These are phyloP conservation scores for Zalaria obscura DNA, from an alignment of 2,329 filamentous ascomycete genomes.

Conservation along the genomic window DNA sequence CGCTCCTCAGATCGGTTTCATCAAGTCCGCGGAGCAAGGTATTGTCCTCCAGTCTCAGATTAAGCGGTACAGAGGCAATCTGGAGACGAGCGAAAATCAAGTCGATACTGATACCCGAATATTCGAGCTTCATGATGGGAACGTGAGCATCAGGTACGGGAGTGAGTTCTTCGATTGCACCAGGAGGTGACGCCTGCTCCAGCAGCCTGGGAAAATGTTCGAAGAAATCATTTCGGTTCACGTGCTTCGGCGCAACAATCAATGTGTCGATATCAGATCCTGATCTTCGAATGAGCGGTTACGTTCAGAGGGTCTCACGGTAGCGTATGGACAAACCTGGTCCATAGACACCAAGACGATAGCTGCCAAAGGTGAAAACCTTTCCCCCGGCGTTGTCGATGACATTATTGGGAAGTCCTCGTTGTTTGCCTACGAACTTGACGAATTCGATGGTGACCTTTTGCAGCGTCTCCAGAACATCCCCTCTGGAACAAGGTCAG, in stretches of 20 bases:
- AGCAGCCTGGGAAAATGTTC: conserved; percentile 71
- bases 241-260: conserved; percentile 79
- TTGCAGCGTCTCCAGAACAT: conserved; percentile 64
- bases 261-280: conserved; percentile 97
- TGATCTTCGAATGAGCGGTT: conserved; percentile 12
- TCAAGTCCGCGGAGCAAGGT: conserved; percentile 73
- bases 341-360: conserved; percentile 82
- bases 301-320: too few relatives aligned
- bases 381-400: conserved; percentile 78
- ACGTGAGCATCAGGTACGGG: conserved; percentile 84
- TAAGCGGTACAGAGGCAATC: conserved; percentile 29
- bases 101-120: conserved; percentile 84
- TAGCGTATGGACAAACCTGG: conserved; percentile 37
- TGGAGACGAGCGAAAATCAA: conserved; percentile 49
- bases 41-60: conserved; percentile 69
- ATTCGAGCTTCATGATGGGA: conserved; percentile 94
- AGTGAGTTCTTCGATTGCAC: conserved; percentile 72
- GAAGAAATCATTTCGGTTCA: conserved; percentile 85
- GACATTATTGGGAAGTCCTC: conserved; percentile 59
- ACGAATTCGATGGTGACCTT: conserved; percentile 77
- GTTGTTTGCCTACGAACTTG: conserved; percentile 59
- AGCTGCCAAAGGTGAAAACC: conserved; percentile 93
- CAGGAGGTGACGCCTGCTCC: conserved; percentile 57
- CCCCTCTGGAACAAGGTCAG: conserved; percentile 35
- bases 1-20: conserved; percentile 71